phyloP scores from a whole-genome alignment of 2,329 filamentous ascomycete species.

The Exophiala spinifera region DNA sequence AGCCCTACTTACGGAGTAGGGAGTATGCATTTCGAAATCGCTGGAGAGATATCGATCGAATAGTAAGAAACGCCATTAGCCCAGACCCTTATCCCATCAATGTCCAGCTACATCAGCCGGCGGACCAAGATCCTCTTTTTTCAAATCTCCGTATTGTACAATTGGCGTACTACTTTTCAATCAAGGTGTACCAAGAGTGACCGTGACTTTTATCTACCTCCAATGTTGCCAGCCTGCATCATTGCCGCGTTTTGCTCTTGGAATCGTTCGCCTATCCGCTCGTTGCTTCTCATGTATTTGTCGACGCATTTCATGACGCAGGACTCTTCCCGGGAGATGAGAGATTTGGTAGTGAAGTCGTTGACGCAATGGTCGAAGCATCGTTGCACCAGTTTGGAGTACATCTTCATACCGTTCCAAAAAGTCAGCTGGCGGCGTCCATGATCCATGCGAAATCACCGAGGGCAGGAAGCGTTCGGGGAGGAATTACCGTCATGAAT shows the following conservation, averaged over 20 bases:
- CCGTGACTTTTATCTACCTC: constrained; percentile 41
- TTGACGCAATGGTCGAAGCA: constrained; percentile 98
- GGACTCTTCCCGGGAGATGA: constrained; percentile 81
- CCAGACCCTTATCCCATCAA: no score
- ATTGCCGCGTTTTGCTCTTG: constrained; percentile 68
- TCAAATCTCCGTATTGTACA: neutral
- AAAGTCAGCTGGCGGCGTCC: constrained; percentile 9
- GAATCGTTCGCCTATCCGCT: constrained; percentile 89
- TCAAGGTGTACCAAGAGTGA: no score
- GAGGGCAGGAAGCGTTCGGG: no score
- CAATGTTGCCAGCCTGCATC: constrained; percentile 58
- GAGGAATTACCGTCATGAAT: constrained; percentile 81
- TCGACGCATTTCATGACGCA: constrained; percentile 94
- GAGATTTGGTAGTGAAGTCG: constrained; percentile 96
- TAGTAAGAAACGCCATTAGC: no score
- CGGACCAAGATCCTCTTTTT: no score
- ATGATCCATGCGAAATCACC: no score
- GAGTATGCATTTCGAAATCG: no score
- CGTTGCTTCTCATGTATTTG: constrained; percentile 90
- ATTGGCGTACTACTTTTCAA: no score
- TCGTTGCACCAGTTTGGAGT: constrained; percentile 56
- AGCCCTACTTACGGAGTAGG: no score
- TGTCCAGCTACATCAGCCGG: no score
- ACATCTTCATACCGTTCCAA: constrained; percentile 51
- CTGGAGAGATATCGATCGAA: no score